Base-by-base conservation (phyloP, 2,329 filamentous ascomycete species). In the Sclerotinia trifoliorum region DNA sequence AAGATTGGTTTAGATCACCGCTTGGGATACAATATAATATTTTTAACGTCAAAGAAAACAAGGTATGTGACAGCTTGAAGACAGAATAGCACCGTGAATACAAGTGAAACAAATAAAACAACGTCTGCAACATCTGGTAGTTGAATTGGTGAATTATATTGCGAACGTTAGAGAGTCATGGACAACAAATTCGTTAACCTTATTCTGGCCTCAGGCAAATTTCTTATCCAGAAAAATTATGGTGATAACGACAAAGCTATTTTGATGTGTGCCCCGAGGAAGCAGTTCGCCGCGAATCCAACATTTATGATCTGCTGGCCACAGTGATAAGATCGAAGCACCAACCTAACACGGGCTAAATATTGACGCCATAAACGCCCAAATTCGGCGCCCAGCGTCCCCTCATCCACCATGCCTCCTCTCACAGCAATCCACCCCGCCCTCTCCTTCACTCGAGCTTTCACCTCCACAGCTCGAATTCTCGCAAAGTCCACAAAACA, bases 401-500 rank as follows among this genome's bases (percentile, higher is more conserved):
- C 32, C 55, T 49, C 32, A 11, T 64, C 65, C 58, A 74, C 42
- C 51, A 75, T 74, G 71, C 71, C 71, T 74, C n/a, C 61, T 57
- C 71, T 70, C 57, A 57, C 70, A 42, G 70, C 73, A 32, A 66
- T 70, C 51, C 73, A 73, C 55, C 73, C 73, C 26, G 75, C 73
- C 46, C 68, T 77, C 68, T 69, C 68, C 49, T 74, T 76, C 55
- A 57, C 73, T 60, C 78, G 78, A 57, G 73, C 69, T 60, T 80
- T 80, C 74, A 73, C 74, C 57, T 72, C 72, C 42, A 75, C 74
- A 29, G 73, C 76, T 17, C 70, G 71, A 46, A 64, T 68, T 0
- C 68, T 75, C 51, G 76, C 76, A 64, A 79, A 79, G 70, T 77
- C 76, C 57, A 78, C 78, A 3, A 78, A 78, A 65, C 71, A 77